Base-by-base conservation (phyloP, 805 yeast genomes). In the Candida wancherniae region DNA sequence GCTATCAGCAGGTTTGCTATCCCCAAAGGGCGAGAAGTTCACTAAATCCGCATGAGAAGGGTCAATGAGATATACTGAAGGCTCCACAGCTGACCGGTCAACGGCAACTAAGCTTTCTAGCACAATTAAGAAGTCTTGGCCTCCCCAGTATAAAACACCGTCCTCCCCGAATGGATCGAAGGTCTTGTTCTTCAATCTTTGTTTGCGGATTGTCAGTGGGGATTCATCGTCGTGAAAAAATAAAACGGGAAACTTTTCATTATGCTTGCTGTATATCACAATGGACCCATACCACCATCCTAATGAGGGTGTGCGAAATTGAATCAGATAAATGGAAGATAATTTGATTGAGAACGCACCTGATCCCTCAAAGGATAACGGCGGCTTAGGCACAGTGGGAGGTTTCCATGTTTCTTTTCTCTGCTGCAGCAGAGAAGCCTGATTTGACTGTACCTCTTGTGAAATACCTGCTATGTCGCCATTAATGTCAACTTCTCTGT, bases 241-340 rank as follows among this genome's bases (percentile, higher is more conserved):
- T 23, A 92, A 49, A 4, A 87, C 80, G 0, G 97, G 97, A 11
- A 86, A 58, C 25, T 77, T 75, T 33, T 75, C 81, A 6, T 75
- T 75, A 61, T 75, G 61, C 42, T 73, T 73, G 2, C 90, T 74
- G 55, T 85, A 80, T 17, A 92, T 56, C 2, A 86, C 63, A 10
- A 90, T 61, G 0, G 95, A 84, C 0, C 99, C 99, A 58, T 73
- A 76, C 96, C 97, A 90, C 77, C 87, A 79, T 2, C 88, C 94
- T 10, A 76, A 62, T 2, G 87, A 77, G 5, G 96, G 97, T 2
- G 80, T 80, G 32, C 97, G 69, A 9, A 81, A 73, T 54, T 88
- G 95, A 23, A 92, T 67, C 15, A 95, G 83, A 54, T 77, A 90
- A 4, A 90, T 51, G 37, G 69, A 71, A 21, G 72, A 51, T 17